These are phyloP conservation scores for Cladosporium sphaerospermum DNA, from an alignment of 2,329 filamentous ascomycete species.

Conservation along the genomic window DNA sequence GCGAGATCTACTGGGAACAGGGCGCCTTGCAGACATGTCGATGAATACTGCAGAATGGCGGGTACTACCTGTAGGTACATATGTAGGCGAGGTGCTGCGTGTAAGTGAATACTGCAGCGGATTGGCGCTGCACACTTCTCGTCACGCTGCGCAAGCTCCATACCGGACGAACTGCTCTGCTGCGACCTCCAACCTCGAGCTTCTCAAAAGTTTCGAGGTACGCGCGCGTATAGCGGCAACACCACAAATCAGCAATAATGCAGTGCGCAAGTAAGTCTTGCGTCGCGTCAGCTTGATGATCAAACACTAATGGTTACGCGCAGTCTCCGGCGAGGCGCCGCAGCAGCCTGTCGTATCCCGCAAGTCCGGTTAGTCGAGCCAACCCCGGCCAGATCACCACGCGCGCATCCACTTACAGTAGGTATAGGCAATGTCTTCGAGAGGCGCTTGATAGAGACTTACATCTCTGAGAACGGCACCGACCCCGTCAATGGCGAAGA, in stretches of 20 bases:
- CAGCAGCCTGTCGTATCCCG: conserved; percentile 91
- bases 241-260: conserved; percentile 21
- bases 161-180: no score
- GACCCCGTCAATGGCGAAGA: conserved; percentile 87
- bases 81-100: no score
- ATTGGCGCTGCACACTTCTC: no score
- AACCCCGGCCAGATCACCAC: conserved; percentile 3
- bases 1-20: no score
- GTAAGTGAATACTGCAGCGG: no score
- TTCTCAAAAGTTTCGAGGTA: conserved; percentile 1
- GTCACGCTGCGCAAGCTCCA: no score
- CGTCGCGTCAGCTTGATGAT: background rate
- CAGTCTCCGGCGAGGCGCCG: conserved; percentile 94
- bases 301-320: conserved; percentile 17
- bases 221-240: conserved; percentile 2
- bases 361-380: conserved; percentile 68
- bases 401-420: conserved; percentile 31
- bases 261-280: conserved; percentile 34
- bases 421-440: conserved; percentile 78
- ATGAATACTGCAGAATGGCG: no score
- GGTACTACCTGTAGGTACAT: no score
- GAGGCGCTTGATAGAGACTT: conserved; percentile 89
- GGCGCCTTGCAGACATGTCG: no score
- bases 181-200: background rate
- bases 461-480: conserved; percentile 86